A percentile compares a stretch with the other conserved stretches of the same genome.
phyloP scores from a whole-genome alignment of 73 alveolate genomes.

The Paramecium caudatum region DNA sequence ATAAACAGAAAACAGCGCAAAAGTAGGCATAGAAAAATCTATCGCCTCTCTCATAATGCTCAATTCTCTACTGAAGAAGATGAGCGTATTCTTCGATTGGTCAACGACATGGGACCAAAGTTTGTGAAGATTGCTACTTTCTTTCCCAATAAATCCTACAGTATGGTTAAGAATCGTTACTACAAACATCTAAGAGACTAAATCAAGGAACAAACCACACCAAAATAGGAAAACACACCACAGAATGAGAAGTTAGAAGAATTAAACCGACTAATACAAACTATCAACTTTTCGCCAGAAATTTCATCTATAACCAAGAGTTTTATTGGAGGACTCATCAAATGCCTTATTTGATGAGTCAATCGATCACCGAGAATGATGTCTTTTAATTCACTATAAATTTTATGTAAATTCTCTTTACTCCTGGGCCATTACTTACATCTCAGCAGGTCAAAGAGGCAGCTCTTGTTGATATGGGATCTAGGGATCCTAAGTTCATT shows the following conservation, averaged over 20 bases:
- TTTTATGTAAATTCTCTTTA: constrained; percentile 73
- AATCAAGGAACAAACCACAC: neutral
- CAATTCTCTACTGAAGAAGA: constrained; percentile 41
- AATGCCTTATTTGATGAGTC: too few relatives aligned
- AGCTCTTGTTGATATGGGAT: constrained; percentile 78
- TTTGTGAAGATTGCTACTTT: constrained; percentile 13
- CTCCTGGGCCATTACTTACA: constrained; percentile 86
- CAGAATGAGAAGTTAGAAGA: constrained; percentile 35
- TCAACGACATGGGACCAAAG: constrained; percentile 18
- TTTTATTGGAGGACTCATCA: constrained; percentile 13
- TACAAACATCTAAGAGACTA: constrained; percentile 45
- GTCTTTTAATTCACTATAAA: too few relatives aligned
- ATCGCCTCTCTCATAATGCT: neutral
- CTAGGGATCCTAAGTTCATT: constrained; percentile 81
- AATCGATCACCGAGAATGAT: too few relatives aligned
- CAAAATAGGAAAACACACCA: too few relatives aligned
- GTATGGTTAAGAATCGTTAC: constrained; percentile 58
- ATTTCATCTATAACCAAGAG: constrained; percentile 32
- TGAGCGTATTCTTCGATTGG: neutral
- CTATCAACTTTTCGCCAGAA: constrained; percentile 32
- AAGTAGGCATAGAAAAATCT: neutral
- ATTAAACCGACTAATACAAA: neutral
- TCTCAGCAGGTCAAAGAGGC: constrained; percentile 77
- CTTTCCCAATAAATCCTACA: constrained; percentile 10
- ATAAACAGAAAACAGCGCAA: too few relatives aligned